Base-by-base conservation (phyloP, 768 basidiomycete species). In the Porphyrellus cyaneotinctus region DNA sequence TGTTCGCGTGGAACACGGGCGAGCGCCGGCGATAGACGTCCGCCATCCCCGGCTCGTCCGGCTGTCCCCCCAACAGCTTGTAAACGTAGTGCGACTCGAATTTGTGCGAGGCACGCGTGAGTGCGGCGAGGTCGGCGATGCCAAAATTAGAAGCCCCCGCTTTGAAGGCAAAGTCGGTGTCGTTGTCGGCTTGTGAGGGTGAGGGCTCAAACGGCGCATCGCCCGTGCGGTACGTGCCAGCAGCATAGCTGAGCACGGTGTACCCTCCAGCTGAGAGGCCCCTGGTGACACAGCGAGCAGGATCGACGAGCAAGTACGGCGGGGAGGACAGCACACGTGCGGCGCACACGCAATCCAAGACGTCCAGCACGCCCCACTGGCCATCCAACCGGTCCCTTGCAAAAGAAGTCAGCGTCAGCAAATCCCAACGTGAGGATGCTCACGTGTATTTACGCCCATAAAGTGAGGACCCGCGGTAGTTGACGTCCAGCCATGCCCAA, bases 401-500 rank as follows among this genome's bases (percentile, higher is more conserved):
- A 15, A 12, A 30, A 23, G 31, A 4, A 10, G 20, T 51, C 42
- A 44, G 42, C 11, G 13, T 26, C 8, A 10, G 2, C n/a, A 4
- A 20, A 18, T 20, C 38, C 6, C 20, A 9, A 12, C 18, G 12
- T 22, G 22, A 49, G 14, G n/a, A 43, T 6, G 24, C 49, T 43
- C 49, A 43, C 49, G 33, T 36, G 33, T 51, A 51, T 22, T 43
- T 33, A 18, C 42, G 49, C n/a, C 49, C 42, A 18, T 51, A 51
- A 24, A 43, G 42, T n/a, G 49, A 51, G 24, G 49, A 43, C 14
- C 42, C 42, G 33, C 42, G 49, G 33, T 50, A 50, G 42, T 50
- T 50, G 42, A 50, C 49, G 33, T 50, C 49, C 14, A 51, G 42
- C 49, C 49, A 51, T 10, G 49, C 49, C 42, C 49, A 51, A 1